A percentile compares a stretch with the other conserved stretches of the same genome.
phyloP scores from a whole-genome alignment of 257 asterid species.

The Gentiana macrophylla region DNA sequence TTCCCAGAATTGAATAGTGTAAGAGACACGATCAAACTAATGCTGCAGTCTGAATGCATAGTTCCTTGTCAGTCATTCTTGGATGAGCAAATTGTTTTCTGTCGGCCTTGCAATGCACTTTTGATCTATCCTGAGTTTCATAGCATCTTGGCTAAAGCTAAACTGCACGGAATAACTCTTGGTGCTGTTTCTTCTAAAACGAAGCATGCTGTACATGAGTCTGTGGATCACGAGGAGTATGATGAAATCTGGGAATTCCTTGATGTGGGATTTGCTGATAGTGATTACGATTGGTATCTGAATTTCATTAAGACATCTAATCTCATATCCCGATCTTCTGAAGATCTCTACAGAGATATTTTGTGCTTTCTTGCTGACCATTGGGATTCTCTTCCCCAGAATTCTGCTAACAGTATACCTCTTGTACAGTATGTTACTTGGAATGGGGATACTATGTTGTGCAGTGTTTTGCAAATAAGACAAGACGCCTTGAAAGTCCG shows the following conservation, averaged over 20 bases:
- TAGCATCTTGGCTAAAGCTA: neutral
- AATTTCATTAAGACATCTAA: neutral
- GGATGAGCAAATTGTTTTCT: neutral
- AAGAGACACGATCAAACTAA: neutral
- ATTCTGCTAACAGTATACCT: neutral
- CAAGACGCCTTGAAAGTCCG: too few species aligned
- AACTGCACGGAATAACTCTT: neutral
- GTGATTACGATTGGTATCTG: neutral
- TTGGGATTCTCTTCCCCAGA: neutral
- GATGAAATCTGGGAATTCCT: neutral
- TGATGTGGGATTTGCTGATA: neutral
- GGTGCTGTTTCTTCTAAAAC: neutral
- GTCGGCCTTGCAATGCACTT: neutral
- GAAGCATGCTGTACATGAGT: neutral
- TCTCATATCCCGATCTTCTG: neutral
- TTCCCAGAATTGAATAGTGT: neutral
- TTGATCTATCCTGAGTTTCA: neutral
- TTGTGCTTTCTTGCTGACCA: neutral
- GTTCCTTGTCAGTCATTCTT: constrained; percentile 2
- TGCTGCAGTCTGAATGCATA: neutral
- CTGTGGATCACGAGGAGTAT: neutral
- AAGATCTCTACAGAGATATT: neutral
- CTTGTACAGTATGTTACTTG: neutral
- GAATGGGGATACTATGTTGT: neutral
- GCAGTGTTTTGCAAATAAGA: too few species aligned